These are phyloP conservation scores for Termitomyces sp. DNA, from an alignment of 768 basidiomycete genomes.

Conservation along the genomic window DNA sequence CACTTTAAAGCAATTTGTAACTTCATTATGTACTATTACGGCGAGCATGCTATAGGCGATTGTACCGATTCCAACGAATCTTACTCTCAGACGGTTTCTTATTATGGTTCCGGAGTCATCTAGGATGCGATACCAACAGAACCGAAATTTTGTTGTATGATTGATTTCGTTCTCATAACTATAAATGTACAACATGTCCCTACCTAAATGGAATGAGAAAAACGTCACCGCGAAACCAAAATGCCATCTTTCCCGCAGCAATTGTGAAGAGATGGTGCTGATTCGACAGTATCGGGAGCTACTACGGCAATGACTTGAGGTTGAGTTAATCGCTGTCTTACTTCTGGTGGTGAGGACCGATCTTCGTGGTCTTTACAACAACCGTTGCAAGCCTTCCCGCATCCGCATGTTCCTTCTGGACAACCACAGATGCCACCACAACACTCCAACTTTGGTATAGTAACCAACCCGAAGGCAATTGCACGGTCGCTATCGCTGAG, in stretches of 20 bases:
- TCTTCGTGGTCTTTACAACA: slow-evolving; percentile 36
- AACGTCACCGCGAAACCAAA: not conserved
- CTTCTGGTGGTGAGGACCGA: not conserved
- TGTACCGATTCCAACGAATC: not conserved
- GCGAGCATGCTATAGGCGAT: not conserved
- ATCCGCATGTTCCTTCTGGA: slow-evolving; percentile 48
- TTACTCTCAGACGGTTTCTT: not conserved
- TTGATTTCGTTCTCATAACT: not conserved
- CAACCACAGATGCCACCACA: slow-evolving; percentile 61
- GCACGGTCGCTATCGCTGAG: slow-evolving; percentile 32
- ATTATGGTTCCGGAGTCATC: not conserved
- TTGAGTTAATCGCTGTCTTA: not conserved
- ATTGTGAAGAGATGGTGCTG: slow-evolving; percentile 13
- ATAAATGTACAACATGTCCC: not conserved
- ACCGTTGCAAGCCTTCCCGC: slow-evolving; percentile 52
- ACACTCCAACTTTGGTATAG: slow-evolving; percentile 62
- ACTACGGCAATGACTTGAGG: not conserved
- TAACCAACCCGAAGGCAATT: slow-evolving; percentile 44
- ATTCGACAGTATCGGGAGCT: not conserved
- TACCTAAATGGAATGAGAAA: no score
- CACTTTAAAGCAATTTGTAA: not conserved
- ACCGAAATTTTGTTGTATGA: not conserved
- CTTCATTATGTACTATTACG: slow-evolving; percentile 2
- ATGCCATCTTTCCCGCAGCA: slow-evolving; percentile 24
- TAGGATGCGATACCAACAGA: not conserved